Base-by-base conservation (phyloP, 768 basidiomycete species). In the Boletus patriciae region DNA sequence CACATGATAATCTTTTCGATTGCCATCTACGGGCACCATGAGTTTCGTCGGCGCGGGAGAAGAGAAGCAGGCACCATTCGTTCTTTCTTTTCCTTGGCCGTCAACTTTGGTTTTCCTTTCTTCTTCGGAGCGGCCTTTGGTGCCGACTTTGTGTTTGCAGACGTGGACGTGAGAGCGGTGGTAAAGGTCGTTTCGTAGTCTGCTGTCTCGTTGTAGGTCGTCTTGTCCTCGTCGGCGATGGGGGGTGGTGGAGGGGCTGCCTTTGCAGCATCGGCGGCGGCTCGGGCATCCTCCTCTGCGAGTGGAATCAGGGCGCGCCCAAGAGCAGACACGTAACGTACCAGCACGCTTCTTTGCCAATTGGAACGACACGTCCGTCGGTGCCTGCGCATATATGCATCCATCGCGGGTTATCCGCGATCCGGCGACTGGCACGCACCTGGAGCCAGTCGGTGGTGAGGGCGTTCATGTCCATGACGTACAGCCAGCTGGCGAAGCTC, bases 401-500 rank as follows among this genome's bases (percentile, higher is more conserved):
- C 33, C n/a, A 42, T 25, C 38, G 13, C 11, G 45, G 25, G 10
- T 1, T 0, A 21, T 34, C 10, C 0, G 7, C 12, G 40, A 31
- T 43, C 8, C 4, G 33, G 42, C 0, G 19, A 36, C 3, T 1
- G 6, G 31, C 7, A 42, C 66, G 12, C 59, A 87, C 92, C 80
- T 94, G 88, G 1, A 83, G 85, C 93, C 93, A 97, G 68, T 97
- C 94, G 0, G 86, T 86, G n/a, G 93, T 94, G 54, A 96, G 80
- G 3, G 92, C 86, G 67, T 95, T 94, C 92, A 98, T 96, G 68
- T 92, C 88, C 84, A 95, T 87, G 23, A 87, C 84, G 69, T 94
- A 95, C 12, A 96, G 73, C 82, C 86, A 95, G 67, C 90, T 92
- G 15, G 94, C 90, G 66, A 98, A 96, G 15, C 86, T 84, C 72